These are phyloP conservation scores for Trypanosoma melophagium DNA, from an alignment of 208 protist species.

Conservation along the genomic window DNA sequence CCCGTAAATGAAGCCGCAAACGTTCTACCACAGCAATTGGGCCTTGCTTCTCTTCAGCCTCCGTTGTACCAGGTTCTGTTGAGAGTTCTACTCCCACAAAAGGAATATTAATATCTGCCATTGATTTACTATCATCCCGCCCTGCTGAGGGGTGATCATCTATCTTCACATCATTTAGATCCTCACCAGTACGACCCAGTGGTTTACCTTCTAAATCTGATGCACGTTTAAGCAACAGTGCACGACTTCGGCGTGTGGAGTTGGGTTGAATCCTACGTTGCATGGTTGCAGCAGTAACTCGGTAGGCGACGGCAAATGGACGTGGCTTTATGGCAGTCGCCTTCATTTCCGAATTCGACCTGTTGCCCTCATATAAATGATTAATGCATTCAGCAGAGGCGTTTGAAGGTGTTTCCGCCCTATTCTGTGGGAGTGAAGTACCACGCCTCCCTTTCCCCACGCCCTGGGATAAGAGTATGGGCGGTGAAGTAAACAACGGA, in stretches of 20 bases:
- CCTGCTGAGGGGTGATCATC: not conserved
- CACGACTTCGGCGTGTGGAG: slow-evolving; percentile 22
- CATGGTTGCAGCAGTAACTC: slow-evolving; percentile 17
- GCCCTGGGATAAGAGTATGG: not conserved
- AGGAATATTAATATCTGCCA: not conserved
- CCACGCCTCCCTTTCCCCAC: not conserved
- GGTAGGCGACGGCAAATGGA: slow-evolving; percentile 13
- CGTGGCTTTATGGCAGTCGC: not conserved
- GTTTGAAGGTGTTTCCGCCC: not conserved
- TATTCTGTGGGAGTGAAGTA: not conserved
- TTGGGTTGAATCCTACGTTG: not conserved
- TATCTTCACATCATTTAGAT: not conserved
- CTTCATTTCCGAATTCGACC: not conserved
- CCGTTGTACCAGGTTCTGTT: not conserved
- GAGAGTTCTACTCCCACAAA: not conserved
- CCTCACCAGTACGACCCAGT: slow-evolving; percentile 13
- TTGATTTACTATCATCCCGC: not conserved
- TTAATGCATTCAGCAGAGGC: not conserved
- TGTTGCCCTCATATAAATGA: not conserved
- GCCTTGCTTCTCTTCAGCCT: not conserved
- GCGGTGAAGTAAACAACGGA: not conserved
- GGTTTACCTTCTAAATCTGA: slow-evolving; percentile 14
- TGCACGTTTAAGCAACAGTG: slow-evolving; percentile 20
- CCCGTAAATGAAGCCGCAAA: slow-evolving; percentile 1
- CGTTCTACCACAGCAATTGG: slow-evolving; percentile 1